These are phyloP conservation scores for Saturnispora ahearnii DNA, from an alignment of 805 yeast species.

Conservation along the genomic window DNA sequence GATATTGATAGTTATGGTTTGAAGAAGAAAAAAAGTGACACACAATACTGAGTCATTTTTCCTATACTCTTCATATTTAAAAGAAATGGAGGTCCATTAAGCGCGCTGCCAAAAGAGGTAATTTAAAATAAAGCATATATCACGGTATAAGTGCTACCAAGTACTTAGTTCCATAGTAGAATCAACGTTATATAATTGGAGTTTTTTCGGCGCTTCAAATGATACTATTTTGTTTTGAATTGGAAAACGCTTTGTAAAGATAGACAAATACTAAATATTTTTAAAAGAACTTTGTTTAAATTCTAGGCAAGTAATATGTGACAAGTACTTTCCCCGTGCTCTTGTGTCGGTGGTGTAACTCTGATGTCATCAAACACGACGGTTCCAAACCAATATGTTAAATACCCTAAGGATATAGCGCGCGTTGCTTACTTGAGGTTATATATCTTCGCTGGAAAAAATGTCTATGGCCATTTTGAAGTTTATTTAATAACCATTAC, in stretches of 20 bases:
- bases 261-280: too few species aligned
- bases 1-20: neutral
- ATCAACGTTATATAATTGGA: too few species aligned
- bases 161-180: too few species aligned
- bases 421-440: neutral
- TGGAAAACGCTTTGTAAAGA: too few species aligned
- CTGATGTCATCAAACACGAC: too few species aligned
- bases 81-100: neutral
- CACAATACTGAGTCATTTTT: neutral
- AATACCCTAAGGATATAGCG: neutral
- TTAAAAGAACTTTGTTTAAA: too few species aligned
- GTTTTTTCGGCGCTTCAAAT: too few species aligned
- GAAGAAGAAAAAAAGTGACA: conserved; percentile 20
- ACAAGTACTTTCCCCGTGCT: too few species aligned
- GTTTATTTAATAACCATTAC: neutral
- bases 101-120: neutral
- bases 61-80: neutral
- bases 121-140: neutral
- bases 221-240: too few species aligned
- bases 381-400: neutral
- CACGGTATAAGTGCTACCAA: too few species aligned
- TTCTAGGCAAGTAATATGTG: too few species aligned
- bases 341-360: too few species aligned
- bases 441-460: neutral
- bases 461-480: neutral